These are phyloP conservation scores for Centella asiatica DNA, from an alignment of 129 eudicot genomes.

Conservation along the genomic window DNA sequence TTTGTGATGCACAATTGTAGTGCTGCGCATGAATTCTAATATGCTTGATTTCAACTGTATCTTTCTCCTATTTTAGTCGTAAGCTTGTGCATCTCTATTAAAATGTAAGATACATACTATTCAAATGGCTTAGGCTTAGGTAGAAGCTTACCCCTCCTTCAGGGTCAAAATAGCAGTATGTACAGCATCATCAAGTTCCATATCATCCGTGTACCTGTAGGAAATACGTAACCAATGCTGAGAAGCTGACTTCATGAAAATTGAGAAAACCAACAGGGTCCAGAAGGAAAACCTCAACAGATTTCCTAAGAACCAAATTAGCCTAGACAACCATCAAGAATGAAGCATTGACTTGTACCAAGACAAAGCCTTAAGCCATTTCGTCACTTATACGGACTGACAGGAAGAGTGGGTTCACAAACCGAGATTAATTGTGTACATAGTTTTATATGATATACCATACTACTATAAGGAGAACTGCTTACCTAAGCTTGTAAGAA, in stretches of 20 bases:
- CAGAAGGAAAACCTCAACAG: neutral
- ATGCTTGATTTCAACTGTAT: too few species aligned
- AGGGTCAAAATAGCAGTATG: slow-evolving; percentile 94
- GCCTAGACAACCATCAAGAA: too few species aligned
- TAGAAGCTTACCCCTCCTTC: slow-evolving; percentile 83
- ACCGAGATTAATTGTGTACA: neutral
- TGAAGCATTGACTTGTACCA: too few species aligned
- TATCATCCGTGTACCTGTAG: slow-evolving; percentile 87
- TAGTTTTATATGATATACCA: neutral
- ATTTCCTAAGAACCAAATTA: neutral
- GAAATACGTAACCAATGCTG: slow-evolving; percentile 2
- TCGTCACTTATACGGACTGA: neutral
- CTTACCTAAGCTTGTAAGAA: too few species aligned
- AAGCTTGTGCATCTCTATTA: too few species aligned
- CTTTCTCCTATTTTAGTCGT: too few species aligned
- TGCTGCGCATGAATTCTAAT: too few species aligned
- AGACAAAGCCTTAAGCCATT: too few species aligned
- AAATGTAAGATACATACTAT: neutral
- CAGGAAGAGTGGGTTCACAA: neutral
- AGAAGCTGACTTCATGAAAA: neutral
- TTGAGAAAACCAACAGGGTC: neutral
- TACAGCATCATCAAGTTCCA: slow-evolving; percentile 99
- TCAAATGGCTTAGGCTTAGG: neutral
- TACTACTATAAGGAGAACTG: too few species aligned
- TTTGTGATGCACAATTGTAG: too few species aligned